Percentiles rank a stretch among this genome's conserved stretches.
Evolutionary conservation across 2,329 filamentous ascomycete genomes (phyloP).

Genomic region (Diaporthe velutina): DNA sequence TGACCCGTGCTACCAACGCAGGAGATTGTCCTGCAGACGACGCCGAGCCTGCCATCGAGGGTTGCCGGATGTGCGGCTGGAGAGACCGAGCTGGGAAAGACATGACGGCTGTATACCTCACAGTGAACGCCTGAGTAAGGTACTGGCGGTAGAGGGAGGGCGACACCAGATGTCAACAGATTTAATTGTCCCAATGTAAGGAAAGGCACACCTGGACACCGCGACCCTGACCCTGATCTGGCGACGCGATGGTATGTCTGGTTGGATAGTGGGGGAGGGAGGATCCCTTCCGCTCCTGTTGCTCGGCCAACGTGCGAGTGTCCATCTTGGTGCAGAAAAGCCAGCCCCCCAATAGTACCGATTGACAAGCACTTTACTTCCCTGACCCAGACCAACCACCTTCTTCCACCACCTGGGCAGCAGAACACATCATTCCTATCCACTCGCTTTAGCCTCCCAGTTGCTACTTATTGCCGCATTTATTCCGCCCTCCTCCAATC

Average conservation of each 20-base stretch:
- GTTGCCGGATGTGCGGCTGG: slow-evolving; percentile 76
- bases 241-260: slow-evolving; percentile 8
- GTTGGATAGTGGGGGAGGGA: not conserved
- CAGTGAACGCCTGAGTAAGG: not conserved
- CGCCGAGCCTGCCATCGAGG: slow-evolving; percentile 60
- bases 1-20: slow-evolving; percentile 79
- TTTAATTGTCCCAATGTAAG: not conserved
- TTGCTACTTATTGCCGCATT: slow-evolving; percentile 2
- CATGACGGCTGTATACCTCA: slow-evolving; percentile 54
- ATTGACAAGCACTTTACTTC: slow-evolving; percentile 19
- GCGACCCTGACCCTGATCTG: slow-evolving; percentile 15
- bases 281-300: not conserved
- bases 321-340: slow-evolving; percentile 30
- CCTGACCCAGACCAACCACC: slow-evolving; percentile 26
- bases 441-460: not conserved
- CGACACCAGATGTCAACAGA: not conserved
- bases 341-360: slow-evolving; percentile 29
- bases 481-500: not conserved
- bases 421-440: slow-evolving; percentile 35
- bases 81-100: slow-evolving; percentile 66
- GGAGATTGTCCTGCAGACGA: slow-evolving; percentile 73
- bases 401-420: slow-evolving; percentile 16
- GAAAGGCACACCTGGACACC: not conserved
- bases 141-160: not conserved
- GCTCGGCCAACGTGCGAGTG: slow-evolving; percentile 15